phyloP scores from a whole-genome alignment of 495 filamentous ascomycete genomes.

The Neurospora africana region DNA sequence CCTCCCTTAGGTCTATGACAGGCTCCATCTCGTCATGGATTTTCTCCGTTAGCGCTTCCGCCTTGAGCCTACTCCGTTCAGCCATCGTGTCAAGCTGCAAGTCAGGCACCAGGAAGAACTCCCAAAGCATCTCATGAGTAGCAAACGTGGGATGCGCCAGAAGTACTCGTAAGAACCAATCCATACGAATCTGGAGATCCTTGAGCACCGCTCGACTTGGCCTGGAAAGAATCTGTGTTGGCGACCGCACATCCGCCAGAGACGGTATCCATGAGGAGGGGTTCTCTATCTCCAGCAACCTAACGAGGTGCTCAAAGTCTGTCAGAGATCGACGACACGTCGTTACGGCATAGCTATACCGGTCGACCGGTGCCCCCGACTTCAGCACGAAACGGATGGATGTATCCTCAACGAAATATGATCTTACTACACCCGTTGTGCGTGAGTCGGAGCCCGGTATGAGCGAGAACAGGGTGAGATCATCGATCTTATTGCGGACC shows the following conservation, averaged over 20 bases:
- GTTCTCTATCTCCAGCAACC: conserved; percentile 81
- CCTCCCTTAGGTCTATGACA: conserved; percentile 76
- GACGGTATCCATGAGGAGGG: conserved; percentile 90
- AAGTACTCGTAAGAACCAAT: conserved; percentile 77
- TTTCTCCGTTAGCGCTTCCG: conserved; percentile 67
- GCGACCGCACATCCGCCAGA: conserved; percentile 66
- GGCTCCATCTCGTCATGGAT: conserved; percentile 81
- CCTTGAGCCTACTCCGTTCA: conserved; percentile 77
- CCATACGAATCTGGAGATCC: conserved; percentile 78
- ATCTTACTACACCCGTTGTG: conserved; percentile 88
- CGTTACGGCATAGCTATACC: conserved; percentile 75
- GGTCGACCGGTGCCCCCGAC: conserved; percentile 62
- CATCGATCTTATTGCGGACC: conserved; percentile 89
- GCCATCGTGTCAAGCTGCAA: conserved; percentile 83
- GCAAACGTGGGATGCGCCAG: conserved; percentile 87
- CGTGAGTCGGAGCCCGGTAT: conserved; percentile 62
- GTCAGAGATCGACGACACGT: conserved; percentile 81
- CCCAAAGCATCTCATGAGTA: conserved; percentile 96
- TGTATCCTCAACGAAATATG: conserved; percentile 95
- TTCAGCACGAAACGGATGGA: conserved; percentile 90
- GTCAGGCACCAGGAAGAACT: conserved; percentile 96
- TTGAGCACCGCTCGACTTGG: conserved; percentile 79
- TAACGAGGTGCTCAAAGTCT: conserved; percentile 86
- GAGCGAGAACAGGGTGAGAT: conserved; percentile 74
- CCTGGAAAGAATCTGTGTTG: conserved; percentile 85